Evolutionary conservation across 768 basidiomycete genomes (phyloP), one percentile per base, ranked within the genome.

Genomic region (Clitopilus hobsonii): DNA sequence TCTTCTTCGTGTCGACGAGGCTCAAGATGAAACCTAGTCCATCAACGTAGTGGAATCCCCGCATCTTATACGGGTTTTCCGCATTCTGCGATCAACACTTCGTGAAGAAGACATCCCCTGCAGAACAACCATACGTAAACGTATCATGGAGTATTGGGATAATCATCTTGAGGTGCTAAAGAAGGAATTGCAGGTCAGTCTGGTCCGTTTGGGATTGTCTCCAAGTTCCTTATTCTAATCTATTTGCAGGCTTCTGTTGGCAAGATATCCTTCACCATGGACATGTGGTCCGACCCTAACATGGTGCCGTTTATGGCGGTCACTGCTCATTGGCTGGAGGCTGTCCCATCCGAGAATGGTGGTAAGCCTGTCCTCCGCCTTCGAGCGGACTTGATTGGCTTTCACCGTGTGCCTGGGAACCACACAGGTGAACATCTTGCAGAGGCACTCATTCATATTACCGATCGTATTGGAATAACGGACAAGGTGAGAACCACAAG

Each of bases 291-390:
- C 8, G 72, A 77, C 47, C 56, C 59, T 4, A 71, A 74, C 41
- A 59, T 69, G 7, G 25, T 41, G 0, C 66, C 74, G 10, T 77
- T 63, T 58, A 75, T 77, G 72, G 77, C 72, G 10, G 66, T 75
- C 0, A 78, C 74, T 2, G 72, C 67, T 1, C 76, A 77, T 52
- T 79, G 71, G 72, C 68, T 75, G 29, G 51, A 74, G 50, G 49
- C 55, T 1, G 54, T 47, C 11, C 11, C 51, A 0, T 53, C 61
- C 2, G 48, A 63, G 20, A 65, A 67, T 16, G 62, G 71, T 23
- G 51, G 58, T 18, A 59, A 67, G 27, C 58, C 65, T 6, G 55
- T 59, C 2, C 65, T 71, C 23, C 58, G 62, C 10, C 56, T 74
- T 1, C 61, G 67, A 5, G 60, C 71, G 3, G 69, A 69, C 20